phyloP scores from a whole-genome alignment of 345 rosid genomes.

The Abelmoschus esculentus region DNA sequence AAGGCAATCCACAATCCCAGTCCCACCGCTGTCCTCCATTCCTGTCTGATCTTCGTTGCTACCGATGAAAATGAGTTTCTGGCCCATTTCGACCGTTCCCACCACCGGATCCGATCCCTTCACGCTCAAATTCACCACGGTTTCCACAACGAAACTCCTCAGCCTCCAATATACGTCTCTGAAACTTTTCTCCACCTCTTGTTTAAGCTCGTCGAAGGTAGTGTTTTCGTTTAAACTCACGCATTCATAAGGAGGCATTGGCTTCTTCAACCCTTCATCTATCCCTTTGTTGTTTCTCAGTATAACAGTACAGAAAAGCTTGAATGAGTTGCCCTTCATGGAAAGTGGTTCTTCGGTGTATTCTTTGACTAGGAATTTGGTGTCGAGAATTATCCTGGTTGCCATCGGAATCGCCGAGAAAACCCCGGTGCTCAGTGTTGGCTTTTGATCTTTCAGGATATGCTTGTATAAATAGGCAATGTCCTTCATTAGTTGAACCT shows the following conservation, averaged over 20 bases:
- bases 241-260: slow-evolving; percentile 56
- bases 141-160: slow-evolving; percentile 36
- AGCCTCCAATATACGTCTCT: slow-evolving; percentile 69
- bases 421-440: slow-evolving; percentile 24
- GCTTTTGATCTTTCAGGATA: slow-evolving; percentile 48
- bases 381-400: slow-evolving; percentile 60
- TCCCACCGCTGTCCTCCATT: not conserved
- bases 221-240: slow-evolving; percentile 46
- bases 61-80: slow-evolving; percentile 44
- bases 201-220: slow-evolving; percentile 55
- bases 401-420: slow-evolving; percentile 46
- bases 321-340: slow-evolving; percentile 40
- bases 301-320: slow-evolving; percentile 46
- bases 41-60: slow-evolving; percentile 24
- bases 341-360: slow-evolving; percentile 23
- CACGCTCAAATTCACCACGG: slow-evolving; percentile 30
- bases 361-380: slow-evolving; percentile 65
- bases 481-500: slow-evolving; percentile 64
- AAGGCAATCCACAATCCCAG: slow-evolving; percentile 42
- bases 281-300: slow-evolving; percentile 21
- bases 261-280: slow-evolving; percentile 9
- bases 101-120: slow-evolving; percentile 34
- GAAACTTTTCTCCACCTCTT: slow-evolving; percentile 53
- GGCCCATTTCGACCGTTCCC: slow-evolving; percentile 38
- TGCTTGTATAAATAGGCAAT: slow-evolving; percentile 41